Conservation (phyloP, 2,329 filamentous ascomycete genomes). For the Teratosphaeria nubilosa region DNA sequence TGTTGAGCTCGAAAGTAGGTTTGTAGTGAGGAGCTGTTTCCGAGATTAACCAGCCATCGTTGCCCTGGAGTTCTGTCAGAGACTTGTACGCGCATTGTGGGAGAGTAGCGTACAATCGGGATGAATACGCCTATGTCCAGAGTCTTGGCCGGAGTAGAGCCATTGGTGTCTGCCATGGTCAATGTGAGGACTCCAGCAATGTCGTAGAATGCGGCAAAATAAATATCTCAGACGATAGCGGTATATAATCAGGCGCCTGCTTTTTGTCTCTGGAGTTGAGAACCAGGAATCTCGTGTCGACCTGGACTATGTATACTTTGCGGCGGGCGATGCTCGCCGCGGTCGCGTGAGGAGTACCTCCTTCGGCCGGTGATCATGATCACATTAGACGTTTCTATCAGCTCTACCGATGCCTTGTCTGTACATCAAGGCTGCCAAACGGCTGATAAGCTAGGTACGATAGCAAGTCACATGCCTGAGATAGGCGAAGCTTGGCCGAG, state of each 20-base stretch:
- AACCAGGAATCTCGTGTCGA: background rate
- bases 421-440: background rate
- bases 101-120: slow-evolving; percentile 2
- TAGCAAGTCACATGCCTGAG: background rate
- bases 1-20: slow-evolving; percentile 7
- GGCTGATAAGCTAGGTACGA: background rate
- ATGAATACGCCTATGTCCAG: slow-evolving; percentile 9
- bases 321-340: background rate
- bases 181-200: background rate
- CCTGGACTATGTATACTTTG: background rate
- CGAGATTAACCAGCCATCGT: slow-evolving; percentile 10
- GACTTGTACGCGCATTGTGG: background rate
- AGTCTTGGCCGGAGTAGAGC: background rate
- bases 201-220: background rate
- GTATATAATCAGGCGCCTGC: background rate
- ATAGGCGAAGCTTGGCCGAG: background rate
- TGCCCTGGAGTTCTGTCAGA: background rate
- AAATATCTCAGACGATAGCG: background rate
- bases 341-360: background rate
- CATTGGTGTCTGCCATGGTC: background rate
- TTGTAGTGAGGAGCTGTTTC: slow-evolving; percentile 8
- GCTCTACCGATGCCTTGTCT: background rate
- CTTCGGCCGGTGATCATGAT: background rate
- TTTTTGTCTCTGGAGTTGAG: background rate
- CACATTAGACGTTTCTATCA: background rate